Percentiles rank a stretch among this genome's conserved stretches.
phyloP scores from a whole-genome alignment of 2,329 filamentous ascomycete species.

The Graphium sp. region DNA sequence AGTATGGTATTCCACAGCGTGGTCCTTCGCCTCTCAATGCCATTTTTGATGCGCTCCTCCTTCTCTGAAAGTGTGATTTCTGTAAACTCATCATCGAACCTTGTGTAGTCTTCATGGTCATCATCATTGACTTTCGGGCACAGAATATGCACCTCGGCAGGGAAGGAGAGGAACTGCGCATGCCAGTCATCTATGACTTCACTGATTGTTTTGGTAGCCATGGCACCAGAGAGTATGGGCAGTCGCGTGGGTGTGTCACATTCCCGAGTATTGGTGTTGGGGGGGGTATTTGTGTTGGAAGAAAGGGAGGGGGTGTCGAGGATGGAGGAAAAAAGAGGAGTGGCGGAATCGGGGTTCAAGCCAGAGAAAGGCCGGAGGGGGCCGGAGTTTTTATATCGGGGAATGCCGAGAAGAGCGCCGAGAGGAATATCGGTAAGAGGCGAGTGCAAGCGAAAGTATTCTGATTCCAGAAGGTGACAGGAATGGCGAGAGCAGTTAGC shows the following conservation, averaged over 20 bases:
- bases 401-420: too few species aligned
- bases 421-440: too few species aligned
- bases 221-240: constrained; percentile 11
- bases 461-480: too few species aligned
- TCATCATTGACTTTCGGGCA: constrained; percentile 49
- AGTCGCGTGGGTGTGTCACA: too few species aligned
- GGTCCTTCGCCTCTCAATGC: constrained; percentile 36
- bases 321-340: too few species aligned
- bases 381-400: too few species aligned
- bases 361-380: too few species aligned
- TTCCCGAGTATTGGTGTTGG: too few species aligned
- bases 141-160: constrained; percentile 42
- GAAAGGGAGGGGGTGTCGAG: neutral
- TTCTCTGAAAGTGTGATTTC: constrained; percentile 33
- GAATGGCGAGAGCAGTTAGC: too few species aligned
- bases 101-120: constrained; percentile 43
- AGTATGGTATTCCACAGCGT: constrained; percentile 54
- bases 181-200: constrained; percentile 25
- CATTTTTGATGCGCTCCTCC: constrained; percentile 33
- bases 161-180: constrained; percentile 24
- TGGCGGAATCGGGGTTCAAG: too few species aligned
- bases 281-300: too few species aligned
- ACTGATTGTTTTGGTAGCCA: constrained; percentile 16
- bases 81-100: constrained; percentile 28
- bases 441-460: too few species aligned